phyloP scores from a whole-genome alignment of 139 green algal species.

The Chlamydomonas sphaeroides region DNA sequence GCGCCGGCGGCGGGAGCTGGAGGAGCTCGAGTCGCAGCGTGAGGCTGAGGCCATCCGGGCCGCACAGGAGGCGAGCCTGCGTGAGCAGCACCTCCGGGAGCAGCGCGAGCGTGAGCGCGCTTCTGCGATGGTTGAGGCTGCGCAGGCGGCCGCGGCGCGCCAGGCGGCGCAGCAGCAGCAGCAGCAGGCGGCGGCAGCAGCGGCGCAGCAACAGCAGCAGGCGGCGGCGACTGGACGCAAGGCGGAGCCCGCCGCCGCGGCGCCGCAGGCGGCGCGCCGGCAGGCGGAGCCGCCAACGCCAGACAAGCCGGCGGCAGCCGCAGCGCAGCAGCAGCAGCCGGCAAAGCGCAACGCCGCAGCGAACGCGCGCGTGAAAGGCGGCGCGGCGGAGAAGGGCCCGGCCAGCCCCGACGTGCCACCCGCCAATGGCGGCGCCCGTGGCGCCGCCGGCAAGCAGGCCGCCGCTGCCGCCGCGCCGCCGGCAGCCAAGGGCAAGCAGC shows the following conservation, averaged over 20 bases:
- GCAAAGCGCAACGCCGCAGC: slow-evolving; percentile 12
- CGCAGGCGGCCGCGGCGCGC: too few species aligned
- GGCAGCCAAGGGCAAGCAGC: background rate
- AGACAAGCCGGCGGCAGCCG: background rate
- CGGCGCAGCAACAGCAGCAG: background rate
- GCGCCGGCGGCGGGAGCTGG: slow-evolving; percentile 67
- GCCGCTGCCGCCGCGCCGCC: background rate
- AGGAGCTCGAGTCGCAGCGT: slow-evolving; percentile 55
- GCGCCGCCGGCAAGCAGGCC: background rate
- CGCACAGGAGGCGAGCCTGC: slow-evolving; percentile 62
- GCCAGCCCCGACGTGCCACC: background rate
- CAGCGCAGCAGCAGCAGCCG: background rate
- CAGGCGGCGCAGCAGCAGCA: slow-evolving; percentile 11
- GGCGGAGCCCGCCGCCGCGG: too few species aligned
- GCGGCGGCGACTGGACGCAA: background rate
- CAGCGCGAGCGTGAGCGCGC: slow-evolving; percentile 27
- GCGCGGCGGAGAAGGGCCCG: background rate
- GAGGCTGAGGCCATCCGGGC: slow-evolving; percentile 69
- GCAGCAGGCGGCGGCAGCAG: background rate
- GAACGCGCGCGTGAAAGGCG: background rate
- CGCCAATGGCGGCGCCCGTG: background rate
- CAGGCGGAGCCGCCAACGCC: background rate
- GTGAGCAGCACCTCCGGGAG: slow-evolving; percentile 40
- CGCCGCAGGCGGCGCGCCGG: background rate
- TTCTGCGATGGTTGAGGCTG: background rate